Evolutionary conservation across 75 land plant genomes (phyloP).

Genomic region (Selaginella tamariscina): DNA sequence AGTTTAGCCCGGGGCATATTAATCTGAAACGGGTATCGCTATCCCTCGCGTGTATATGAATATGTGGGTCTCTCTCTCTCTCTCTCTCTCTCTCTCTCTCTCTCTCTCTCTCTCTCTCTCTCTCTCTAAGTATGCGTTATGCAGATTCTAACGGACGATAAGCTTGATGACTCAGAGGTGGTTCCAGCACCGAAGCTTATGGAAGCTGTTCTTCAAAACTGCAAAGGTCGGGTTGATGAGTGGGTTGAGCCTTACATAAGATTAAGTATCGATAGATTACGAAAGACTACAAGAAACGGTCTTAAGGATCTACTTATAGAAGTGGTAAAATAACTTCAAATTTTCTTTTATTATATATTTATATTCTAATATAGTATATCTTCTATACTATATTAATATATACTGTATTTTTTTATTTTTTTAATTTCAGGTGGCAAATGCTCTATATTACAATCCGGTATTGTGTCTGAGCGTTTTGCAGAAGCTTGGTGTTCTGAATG

Average conservation of each 20-base stretch:
- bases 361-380: no score
- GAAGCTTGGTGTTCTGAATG: slow-evolving; percentile 63
- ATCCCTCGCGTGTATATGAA: no score
- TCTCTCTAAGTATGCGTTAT: not conserved
- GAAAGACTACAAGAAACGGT: slow-evolving; percentile 49
- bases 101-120: not conserved
- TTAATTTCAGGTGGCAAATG: slow-evolving; percentile 73
- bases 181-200: slow-evolving; percentile 97
- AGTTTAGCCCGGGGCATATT: no score
- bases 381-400: not conserved
- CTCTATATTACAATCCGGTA: slow-evolving; percentile 74
- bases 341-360: no score
- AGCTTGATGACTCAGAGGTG: slow-evolving; percentile 78
- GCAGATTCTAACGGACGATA: slow-evolving; percentile 76
- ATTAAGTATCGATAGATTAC: slow-evolving; percentile 65
- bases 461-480: slow-evolving; percentile 63
- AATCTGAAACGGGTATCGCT: no score
- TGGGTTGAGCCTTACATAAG: slow-evolving; percentile 95
- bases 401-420: not conserved
- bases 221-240: slow-evolving; percentile 86
- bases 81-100: no score
- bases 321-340: slow-evolving; percentile 79
- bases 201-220: slow-evolving; percentile 89
- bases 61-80: no score
- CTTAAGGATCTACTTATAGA: slow-evolving; percentile 75